A percentile compares a stretch with the other conserved stretches of the same genome.
phyloP scores from a whole-genome alignment of 2,329 filamentous ascomycete species.

The Davidsoniella eucalypti region DNA sequence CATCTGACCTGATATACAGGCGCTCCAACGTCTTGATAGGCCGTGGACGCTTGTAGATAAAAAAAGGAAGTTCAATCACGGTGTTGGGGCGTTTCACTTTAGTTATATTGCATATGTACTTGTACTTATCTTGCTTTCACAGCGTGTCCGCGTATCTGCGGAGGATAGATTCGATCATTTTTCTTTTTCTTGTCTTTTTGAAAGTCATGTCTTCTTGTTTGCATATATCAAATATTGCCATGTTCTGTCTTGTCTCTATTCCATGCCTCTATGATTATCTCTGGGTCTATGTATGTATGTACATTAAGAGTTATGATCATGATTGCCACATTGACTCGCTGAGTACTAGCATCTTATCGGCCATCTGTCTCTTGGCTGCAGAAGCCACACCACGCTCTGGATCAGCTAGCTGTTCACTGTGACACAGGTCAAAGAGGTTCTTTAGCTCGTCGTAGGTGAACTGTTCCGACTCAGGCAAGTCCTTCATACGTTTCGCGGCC shows the following conservation, averaged over 20 bases:
- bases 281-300: too few relatives aligned
- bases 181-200: neutral
- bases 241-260: neutral
- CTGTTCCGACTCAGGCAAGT: constrained; percentile 17
- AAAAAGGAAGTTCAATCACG: constrained; percentile 5
- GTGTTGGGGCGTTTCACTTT: constrained; percentile 9
- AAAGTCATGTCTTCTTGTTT: neutral
- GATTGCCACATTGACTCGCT: constrained; percentile 59
- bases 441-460: constrained; percentile 54
- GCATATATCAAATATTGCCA: constrained; percentile 6
- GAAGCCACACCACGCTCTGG: constrained; percentile 51
- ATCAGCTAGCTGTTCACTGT: constrained; percentile 49
- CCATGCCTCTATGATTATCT: too few relatives aligned
- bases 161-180: constrained; percentile 3
- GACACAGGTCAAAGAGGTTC: constrained; percentile 48
- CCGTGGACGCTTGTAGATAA: neutral
- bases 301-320: constrained; percentile 14
- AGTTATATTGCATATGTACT: neutral
- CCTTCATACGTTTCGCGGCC: constrained; percentile 34
- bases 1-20: too few relatives aligned
- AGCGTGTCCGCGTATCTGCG: too few relatives aligned
- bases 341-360: constrained; percentile 51
- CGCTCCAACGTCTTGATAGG: too few relatives aligned
- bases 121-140: neutral
- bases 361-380: constrained; percentile 51